phyloP scores from a whole-genome alignment of 371 early-diverging fungal species.

The Amoeboaphelidium occidentale region DNA sequence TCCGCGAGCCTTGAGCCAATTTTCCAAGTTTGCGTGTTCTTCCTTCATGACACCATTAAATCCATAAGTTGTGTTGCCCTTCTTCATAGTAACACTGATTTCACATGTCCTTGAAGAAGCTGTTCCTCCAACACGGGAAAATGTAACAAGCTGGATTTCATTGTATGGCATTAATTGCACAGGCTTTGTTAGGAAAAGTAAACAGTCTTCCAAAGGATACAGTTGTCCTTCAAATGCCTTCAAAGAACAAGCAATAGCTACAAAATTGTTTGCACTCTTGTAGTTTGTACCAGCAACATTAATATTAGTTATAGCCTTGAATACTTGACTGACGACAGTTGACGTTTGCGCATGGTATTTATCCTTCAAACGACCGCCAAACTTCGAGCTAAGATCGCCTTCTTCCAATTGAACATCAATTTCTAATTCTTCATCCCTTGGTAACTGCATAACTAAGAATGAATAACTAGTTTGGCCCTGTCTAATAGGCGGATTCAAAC shows the following conservation, averaged over 20 bases:
- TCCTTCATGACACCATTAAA: background rate
- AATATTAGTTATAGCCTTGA: slow-evolving; percentile 55
- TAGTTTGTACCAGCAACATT: slow-evolving; percentile 35
- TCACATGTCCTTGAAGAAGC: slow-evolving; percentile 60
- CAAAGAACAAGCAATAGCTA: slow-evolving; percentile 80
- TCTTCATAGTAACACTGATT: slow-evolving; percentile 61
- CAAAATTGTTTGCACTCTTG: slow-evolving; percentile 9
- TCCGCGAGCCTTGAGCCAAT: background rate
- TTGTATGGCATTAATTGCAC: slow-evolving; percentile 58
- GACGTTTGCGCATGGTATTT: slow-evolving; percentile 69
- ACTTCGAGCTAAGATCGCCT: background rate
- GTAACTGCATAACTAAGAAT: slow-evolving; percentile 86
- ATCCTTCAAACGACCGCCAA: slow-evolving; percentile 45
- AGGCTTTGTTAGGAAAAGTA: slow-evolving; percentile 91
- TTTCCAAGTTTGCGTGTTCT: background rate
- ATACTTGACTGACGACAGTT: slow-evolving; percentile 71
- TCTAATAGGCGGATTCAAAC: slow-evolving; percentile 84
- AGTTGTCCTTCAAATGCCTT: slow-evolving; percentile 95
- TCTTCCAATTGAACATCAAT: slow-evolving; percentile 20
- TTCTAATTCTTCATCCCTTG: slow-evolving; percentile 68
- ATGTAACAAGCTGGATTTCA: slow-evolving; percentile 71
- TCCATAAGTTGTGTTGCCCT: slow-evolving; percentile 12
- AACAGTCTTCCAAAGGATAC: slow-evolving; percentile 75
- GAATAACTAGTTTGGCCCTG: slow-evolving; percentile 98
- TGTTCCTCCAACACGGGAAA: slow-evolving; percentile 55